Evolutionary conservation across 768 basidiomycete species (phyloP).

Genomic region (Tricholoma bakamatsutake): DNA sequence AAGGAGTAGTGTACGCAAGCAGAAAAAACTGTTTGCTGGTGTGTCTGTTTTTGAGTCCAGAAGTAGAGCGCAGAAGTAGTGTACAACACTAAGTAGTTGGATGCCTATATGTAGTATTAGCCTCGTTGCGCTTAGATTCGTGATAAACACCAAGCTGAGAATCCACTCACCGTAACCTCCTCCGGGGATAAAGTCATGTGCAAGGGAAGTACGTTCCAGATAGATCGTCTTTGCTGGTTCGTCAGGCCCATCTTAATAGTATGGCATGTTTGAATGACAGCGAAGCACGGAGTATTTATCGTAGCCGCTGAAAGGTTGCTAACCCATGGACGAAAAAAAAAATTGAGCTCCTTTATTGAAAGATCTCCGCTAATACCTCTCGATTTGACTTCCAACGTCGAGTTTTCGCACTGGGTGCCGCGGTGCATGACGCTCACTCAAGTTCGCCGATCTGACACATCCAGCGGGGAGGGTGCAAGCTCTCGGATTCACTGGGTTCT

Average conservation of each 20-base stretch:
- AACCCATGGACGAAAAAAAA: too few species aligned
- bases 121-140: too few species aligned
- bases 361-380: too few species aligned
- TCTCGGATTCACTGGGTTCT: too few species aligned
- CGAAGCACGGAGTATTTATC: neutral
- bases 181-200: slow-evolving; percentile 31
- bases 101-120: slow-evolving; percentile 15
- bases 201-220: slow-evolving; percentile 29
- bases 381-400: too few species aligned
- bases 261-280: neutral
- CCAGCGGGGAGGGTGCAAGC: too few species aligned
- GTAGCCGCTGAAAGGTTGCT: too few species aligned
- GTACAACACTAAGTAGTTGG: slow-evolving; percentile 23
- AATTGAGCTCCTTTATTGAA: too few species aligned
- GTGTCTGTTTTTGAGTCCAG: slow-evolving; percentile 23
- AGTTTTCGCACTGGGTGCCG: too few species aligned
- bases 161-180: slow-evolving; percentile 24
- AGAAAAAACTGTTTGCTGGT: slow-evolving; percentile 20
- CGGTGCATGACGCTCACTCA: too few species aligned
- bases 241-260: slow-evolving; percentile 21
- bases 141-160: neutral
- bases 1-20: slow-evolving; percentile 28
- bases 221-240: slow-evolving; percentile 21
- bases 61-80: slow-evolving; percentile 24
- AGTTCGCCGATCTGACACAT: too few species aligned